Base-by-base conservation (phyloP, 208 protist genomes). In the Baffinella frigidus region DNA sequence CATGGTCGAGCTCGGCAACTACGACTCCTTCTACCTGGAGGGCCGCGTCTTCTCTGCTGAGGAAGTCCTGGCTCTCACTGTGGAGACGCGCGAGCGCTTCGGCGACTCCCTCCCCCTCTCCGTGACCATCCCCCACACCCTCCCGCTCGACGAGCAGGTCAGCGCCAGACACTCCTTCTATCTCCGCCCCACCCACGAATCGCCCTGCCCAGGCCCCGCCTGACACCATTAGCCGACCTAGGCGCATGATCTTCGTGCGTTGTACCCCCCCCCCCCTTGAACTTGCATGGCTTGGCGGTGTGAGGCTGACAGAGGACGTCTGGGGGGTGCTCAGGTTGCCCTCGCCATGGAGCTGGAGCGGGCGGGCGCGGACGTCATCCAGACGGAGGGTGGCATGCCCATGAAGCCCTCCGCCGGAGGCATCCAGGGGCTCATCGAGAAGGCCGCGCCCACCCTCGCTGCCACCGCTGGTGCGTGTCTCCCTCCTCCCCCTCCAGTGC, bases 1-100 rank as follows among this genome's bases (percentile, higher is more conserved):
- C 51, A 90, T 90, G 83, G 83, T 90, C 7, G 83, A 90, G 83
- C 36, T 90, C 41, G 83, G 83, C 5, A 90, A 90, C 83, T 90
- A 90, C 83, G 83, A 90, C 56, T 68, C 33, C 39, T 90, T 90
- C 83, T 90, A 90, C 41, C 14, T 48, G 27, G 38, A 90, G 83
- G 83, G 77, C 33, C 77, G 77, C 50, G 38, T 68, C 48, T 87
- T 87, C 27, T 87, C 77, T 11, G 77, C 77, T n/a, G 77, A 87
- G 24, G 77, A 87, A 43, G 77, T 74, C 11, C 68, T 74, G 11
- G 68, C 68, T 38, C 30, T 74, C 33, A 74, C 68, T 10, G 68
- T 74, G 11, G 56, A 64, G 36, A 89, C 81, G 35, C 41, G 41
- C 48, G 81, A 0, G 61, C 50, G 64, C 5, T 50, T 89, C 4